Base-by-base conservation (phyloP, 495 filamentous ascomycete genomes). In the Penicillium parvum region DNA sequence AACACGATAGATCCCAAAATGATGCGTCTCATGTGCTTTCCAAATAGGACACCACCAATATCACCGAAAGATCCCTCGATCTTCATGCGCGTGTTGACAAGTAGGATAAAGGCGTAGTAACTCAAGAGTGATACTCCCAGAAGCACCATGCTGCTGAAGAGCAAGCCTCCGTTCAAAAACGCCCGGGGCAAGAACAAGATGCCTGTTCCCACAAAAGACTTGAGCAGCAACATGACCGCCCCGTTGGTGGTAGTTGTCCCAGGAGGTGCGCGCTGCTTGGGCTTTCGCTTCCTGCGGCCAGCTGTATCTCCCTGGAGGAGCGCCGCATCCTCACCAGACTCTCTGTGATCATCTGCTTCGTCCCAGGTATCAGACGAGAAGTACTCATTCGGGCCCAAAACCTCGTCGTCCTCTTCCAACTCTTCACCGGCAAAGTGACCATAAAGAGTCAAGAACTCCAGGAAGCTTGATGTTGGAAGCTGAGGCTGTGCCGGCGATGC, bases 351-450 rank as follows among this genome's bases (percentile, higher is more conserved):
- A 7, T 82, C 81, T 52, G 7, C 22, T n/a, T 75, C 56, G 40
- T 68, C 60, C 51, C 81, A 85, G 29, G 77, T 72, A 32, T 82
- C 83, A 5, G 83, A 83, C 7, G 79, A 79, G 54, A 92, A 89
- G 57, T 91, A 95, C 50, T 94, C 89, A 61, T 91, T 85, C 4
- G 85, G 85, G 11, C 73, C 76, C 45, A 94, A 68, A 3, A 79
- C 88, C 58, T 96, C 91, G 42, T 97, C 91, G 52, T 96, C 92
- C 58, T 96, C 90, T 62, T 96, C 89, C 5, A 98, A 75, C 58
- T 94, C 82, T 64, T 98, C 92, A 57, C 92, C 92, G 11, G 92
- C 92, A 61, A 97, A 98, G 66, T 97, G 94, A 3, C 94, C 92
- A 52, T 96, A 96, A 11, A 98, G 72, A 6, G 85, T 90, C 37